phyloP scores from a whole-genome alignment of 2,329 filamentous ascomycete species.

The Ilyonectria mors-panacis region DNA sequence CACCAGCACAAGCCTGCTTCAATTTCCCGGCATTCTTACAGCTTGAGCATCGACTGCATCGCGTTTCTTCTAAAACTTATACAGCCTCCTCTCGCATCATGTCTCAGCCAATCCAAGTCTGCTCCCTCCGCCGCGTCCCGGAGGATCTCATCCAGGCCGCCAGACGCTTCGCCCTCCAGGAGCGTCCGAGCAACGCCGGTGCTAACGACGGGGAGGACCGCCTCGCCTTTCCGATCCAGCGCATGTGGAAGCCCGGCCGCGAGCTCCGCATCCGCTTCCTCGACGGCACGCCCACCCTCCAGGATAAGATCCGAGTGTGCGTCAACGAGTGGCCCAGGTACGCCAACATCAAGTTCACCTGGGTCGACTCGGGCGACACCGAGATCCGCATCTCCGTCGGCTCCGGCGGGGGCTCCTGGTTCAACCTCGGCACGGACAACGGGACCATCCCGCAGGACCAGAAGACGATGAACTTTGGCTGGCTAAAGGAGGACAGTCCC shows the following conservation, averaged over 20 bases:
- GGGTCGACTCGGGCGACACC: conserved; percentile 15
- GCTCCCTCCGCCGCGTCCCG: background rate
- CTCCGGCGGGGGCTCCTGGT: conserved; percentile 6
- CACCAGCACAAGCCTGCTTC: background rate
- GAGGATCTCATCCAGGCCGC: background rate
- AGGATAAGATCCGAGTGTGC: conserved; percentile 13
- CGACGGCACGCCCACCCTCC: conserved; percentile 3
- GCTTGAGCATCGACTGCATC: background rate
- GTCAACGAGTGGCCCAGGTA: conserved; percentile 16
- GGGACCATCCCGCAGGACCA: conserved; percentile 10
- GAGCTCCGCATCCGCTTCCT: conserved; percentile 17
- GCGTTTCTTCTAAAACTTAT: background rate
- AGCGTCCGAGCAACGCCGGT: background rate
- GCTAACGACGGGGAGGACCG: background rate
- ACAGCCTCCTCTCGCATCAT: background rate
- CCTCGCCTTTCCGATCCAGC: conserved; percentile 5
- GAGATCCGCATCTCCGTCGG: conserved; percentile 18
- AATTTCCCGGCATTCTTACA: background rate
- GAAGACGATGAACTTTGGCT: conserved; percentile 3
- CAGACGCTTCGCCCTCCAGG: background rate
- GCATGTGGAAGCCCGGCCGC: conserved; percentile 13
- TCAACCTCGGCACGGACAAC: conserved; percentile 17
- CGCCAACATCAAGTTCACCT: conserved; percentile 29
- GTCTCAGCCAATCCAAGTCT: background rate
- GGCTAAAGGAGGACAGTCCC: conserved; percentile 11